Evolutionary conservation across 2,329 filamentous ascomycete species (phyloP), one percentile per base, ranked within the genome.

Genomic region (Huntiella decipiens): DNA sequence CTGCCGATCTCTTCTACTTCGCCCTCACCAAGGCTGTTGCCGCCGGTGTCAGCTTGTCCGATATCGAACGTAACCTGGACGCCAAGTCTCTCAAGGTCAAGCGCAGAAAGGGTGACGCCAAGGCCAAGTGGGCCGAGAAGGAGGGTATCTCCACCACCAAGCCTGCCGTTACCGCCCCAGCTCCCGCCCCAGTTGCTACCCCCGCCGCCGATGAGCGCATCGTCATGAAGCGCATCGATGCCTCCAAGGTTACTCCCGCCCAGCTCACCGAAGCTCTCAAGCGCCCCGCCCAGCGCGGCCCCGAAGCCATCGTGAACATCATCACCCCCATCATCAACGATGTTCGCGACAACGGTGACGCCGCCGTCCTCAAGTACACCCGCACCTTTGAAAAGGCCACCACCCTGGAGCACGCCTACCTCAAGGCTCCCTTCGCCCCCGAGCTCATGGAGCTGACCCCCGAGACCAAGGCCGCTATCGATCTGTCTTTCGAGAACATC

Each of bases 351-450:
- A 76, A 82, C 32, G 91, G 91, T 45, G 91, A 98, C 62, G 80
- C 80, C 55, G 87, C 85, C 3, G 70, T 98, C 17, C 71, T 98
- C 38, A 80, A 82, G 43, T 96, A 94, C 62, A 96, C 91, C 1
- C 87, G 95, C 71, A 94, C 92, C 61, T 98, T 98, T 54, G 91
- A 98, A 59, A 94, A 88, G 65, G 91, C 88, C 1, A 93, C 84
- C 1, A 88, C 83, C 2, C 68, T 98, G 50, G 91, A 76, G 11
- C 88, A 86, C 1, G 85, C 88, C 0, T 86, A 98, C 11, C 68
- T 98, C 52, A 81, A 77, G 56, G 88, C 91, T 1, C 91, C 91
- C 0, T 98, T 94, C 67, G 79, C 85, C 1, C 64, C 78, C 53
- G 74, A 78, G 49, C 67, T 96, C 38, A 96, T 98, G 91, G 70